Evolutionary conservation across 495 filamentous ascomycete genomes (phyloP), one percentile per base, ranked within the genome.

Genomic region (Massariosphaeria phaeospora): DNA sequence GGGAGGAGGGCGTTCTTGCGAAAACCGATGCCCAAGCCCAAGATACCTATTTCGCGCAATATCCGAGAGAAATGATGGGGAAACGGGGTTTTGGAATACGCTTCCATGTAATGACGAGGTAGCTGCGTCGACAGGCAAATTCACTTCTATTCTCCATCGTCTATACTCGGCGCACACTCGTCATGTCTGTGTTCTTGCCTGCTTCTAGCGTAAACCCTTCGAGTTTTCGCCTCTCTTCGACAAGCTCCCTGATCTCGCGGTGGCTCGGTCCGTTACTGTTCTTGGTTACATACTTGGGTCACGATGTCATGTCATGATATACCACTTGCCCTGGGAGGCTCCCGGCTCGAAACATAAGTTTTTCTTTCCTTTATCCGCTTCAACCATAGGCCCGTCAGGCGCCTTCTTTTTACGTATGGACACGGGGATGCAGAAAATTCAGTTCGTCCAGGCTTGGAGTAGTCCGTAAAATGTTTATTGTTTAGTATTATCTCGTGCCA

Each of bases 71-170:
- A 44, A 21, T 26, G 47, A 35, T 12, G 29, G 31, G 47, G 40
- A 33, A 30, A 48, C 20, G 39, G 45, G 35, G 24, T 13, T 29
- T 35, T 29, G 35, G 29, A 40, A 24, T 42, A 51, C 36, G 26
- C 36, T 48, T 54, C 17, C 48, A 48, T 46, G 55, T 59, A 59
- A 59, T 59, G 56, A 44, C 40, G 48, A 31, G 56, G 49, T 59
- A 59, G 56, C 56, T 53, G 56, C 48, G 56, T 59, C 56, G 49
- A n/a, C 56, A 53, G 56, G 56, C 48, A 40, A 55, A 53, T 59
- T 48, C 24, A 42, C 21, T 58, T 58, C 55, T 52, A 52, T 52
- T 40, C 33, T 45, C 40, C 55, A 21, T 10, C 20, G 38, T 54
- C 49, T 54, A 33, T 50, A 36, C 36, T 44, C 54, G 54, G 50